Evolutionary conservation across 257 asterid genomes (phyloP).

Genomic region (Oldenlandia corymbosa): DNA sequence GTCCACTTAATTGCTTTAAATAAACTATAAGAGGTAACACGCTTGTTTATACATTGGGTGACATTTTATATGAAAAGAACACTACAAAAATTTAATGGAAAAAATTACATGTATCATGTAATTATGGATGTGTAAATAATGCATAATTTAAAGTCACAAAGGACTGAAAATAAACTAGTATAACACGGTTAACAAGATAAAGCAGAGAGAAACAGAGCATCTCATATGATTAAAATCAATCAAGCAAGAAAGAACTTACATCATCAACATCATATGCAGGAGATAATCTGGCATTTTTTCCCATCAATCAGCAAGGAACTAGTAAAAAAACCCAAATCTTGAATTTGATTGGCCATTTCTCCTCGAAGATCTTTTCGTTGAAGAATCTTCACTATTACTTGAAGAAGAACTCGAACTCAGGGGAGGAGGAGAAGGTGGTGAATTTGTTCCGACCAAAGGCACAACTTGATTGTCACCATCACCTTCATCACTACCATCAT

Average conservation of each 20-base stretch:
- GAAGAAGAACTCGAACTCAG: slow-evolving; percentile 36
- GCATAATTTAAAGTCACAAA: no score
- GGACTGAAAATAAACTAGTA: no score
- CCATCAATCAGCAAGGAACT: neutral
- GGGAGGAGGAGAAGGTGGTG: slow-evolving; percentile 33
- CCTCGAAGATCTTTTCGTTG: slow-evolving; percentile 22
- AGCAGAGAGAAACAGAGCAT: neutral
- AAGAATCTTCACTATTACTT: slow-evolving; percentile 35
- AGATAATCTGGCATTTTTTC: slow-evolving; percentile 19
- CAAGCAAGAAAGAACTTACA: slow-evolving; percentile 15
- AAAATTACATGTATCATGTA: no score
- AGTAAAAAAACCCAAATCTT: slow-evolving; percentile 16
- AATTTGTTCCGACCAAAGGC: slow-evolving; percentile 33
- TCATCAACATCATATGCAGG: slow-evolving; percentile 2
- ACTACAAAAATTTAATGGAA: no score
- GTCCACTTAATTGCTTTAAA: no score
- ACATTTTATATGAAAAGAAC: no score
- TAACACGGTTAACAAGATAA: neutral
- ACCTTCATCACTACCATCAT: slow-evolving; percentile 14
- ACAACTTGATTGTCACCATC: slow-evolving; percentile 77
- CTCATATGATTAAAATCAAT: no score
- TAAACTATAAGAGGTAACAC: no score
- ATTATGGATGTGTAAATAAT: no score
- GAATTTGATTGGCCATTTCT: slow-evolving; percentile 21
- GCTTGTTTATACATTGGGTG: no score